A percentile compares a stretch with the other conserved stretches of the same genome.
These are phyloP conservation scores for Suillus placidus DNA, from an alignment of 768 basidiomycete genomes.

Conservation along the genomic window DNA sequence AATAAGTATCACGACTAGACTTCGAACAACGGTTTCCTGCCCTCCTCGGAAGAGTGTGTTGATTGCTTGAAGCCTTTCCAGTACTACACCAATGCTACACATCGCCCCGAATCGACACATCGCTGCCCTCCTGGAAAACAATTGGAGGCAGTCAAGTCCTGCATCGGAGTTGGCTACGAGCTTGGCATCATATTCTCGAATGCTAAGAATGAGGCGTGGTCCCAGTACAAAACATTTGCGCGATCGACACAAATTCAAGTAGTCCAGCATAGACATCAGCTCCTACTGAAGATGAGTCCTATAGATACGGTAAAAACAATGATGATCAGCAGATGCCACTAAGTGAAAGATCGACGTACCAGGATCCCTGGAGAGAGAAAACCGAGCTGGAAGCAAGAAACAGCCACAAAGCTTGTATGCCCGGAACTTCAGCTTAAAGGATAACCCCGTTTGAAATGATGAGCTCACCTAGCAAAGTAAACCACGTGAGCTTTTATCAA, in stretches of 20 bases:
- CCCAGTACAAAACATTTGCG: neutral
- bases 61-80: neutral
- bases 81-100: neutral
- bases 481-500: neutral
- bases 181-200: neutral
- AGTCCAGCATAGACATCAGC: neutral
- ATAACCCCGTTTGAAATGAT: neutral
- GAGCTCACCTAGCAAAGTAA: neutral
- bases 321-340: neutral
- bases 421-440: neutral
- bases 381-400: neutral
- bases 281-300: neutral
- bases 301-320: neutral
- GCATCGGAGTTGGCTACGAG: neutral
- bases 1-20: neutral
- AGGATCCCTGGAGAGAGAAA: neutral
- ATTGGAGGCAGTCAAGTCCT: neutral
- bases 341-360: neutral
- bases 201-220: slow-evolving; percentile 3
- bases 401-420: neutral
- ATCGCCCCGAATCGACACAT: neutral
- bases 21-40: neutral
- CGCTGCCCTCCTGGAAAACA: neutral
- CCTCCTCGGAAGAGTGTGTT: neutral
- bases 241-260: neutral